Conservation (phyloP, 2,329 filamentous ascomycete species). For the Hypomyces perniciosus region DNA sequence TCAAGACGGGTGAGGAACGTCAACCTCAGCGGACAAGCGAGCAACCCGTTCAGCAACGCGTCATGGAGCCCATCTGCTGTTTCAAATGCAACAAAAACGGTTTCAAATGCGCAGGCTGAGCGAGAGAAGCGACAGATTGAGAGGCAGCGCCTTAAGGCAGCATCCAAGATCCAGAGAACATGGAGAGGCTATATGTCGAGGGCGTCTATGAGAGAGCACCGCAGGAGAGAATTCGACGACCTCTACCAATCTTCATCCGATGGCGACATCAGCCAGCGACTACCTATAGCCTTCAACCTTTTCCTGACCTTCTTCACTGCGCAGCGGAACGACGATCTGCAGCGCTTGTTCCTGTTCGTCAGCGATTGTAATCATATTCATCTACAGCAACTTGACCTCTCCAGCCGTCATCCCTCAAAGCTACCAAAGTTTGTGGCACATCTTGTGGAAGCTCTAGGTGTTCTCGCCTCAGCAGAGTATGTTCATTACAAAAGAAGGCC, state of each 20-base stretch:
- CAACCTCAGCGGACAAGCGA: conserved; percentile 80
- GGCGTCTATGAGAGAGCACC: conserved; percentile 47
- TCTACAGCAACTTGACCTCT: conserved; percentile 30
- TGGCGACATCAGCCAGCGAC: conserved; percentile 30
- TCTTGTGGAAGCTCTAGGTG: conserved; percentile 30
- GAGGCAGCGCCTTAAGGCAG: conserved; percentile 68
- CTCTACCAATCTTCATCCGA: conserved; percentile 38
- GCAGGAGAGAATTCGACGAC: conserved; percentile 58
- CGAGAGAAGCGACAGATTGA: conserved; percentile 75
- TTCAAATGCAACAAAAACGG: conserved; percentile 65
- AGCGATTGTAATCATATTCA: conserved; percentile 35
- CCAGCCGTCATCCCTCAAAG: conserved; percentile 23
- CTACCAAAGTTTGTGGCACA: conserved; percentile 31
- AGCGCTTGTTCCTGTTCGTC: conserved; percentile 41
- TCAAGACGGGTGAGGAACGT: conserved; percentile 84
- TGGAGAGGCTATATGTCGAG: conserved; percentile 75
- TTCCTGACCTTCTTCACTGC: conserved; percentile 46
- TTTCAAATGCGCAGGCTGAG: conserved; percentile 83
- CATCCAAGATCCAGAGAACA: conserved; percentile 65
- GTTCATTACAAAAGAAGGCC: conserved; percentile 5
- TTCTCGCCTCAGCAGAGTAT: conserved; percentile 19
- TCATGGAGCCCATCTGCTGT: conserved; percentile 51
- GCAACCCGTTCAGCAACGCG: conserved; percentile 70
- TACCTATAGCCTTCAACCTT: conserved; percentile 39
- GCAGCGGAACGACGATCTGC: conserved; percentile 39